These are phyloP conservation scores for Aspergillus wentii DNA, from an alignment of 495 filamentous ascomycete species.

Conservation along the genomic window DNA sequence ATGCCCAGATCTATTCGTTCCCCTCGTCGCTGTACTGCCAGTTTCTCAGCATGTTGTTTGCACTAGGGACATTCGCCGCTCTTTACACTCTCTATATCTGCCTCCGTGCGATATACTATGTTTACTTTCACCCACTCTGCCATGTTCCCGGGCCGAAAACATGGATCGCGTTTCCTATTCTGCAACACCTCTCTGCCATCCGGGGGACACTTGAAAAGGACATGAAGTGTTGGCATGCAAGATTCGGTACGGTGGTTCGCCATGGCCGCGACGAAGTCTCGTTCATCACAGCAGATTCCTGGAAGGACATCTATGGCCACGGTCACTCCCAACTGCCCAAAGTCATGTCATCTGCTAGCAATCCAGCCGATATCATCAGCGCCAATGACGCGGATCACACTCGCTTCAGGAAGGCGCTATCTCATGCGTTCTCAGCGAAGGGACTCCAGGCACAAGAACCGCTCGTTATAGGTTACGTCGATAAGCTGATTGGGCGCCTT, in stretches of 20 bases:
- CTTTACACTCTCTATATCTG: background rate
- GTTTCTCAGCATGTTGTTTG: background rate
- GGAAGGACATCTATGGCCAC: constrained; percentile 27
- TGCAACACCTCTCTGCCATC: constrained; percentile 3
- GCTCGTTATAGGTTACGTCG: constrained; percentile 42
- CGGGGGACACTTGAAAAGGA: background rate
- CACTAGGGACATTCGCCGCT: background rate
- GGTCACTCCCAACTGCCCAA: constrained; percentile 1
- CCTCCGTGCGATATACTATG: background rate
- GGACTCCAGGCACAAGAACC: constrained; percentile 46
- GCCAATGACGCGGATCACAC: constrained; percentile 20
- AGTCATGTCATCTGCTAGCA: background rate
- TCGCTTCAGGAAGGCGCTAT: constrained; percentile 24
- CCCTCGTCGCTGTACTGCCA: too few species aligned
- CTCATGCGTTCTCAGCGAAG: constrained; percentile 48
- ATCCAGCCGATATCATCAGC: constrained; percentile 8
- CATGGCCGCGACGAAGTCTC: constrained; percentile 47
- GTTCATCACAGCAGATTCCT: constrained; percentile 45
- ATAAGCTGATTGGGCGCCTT: constrained; percentile 41
- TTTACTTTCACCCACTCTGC: constrained; percentile 1
- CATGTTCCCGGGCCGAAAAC: constrained; percentile 6
- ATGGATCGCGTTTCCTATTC: constrained; percentile 4
- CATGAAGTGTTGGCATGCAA: background rate
- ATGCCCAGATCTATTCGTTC: too few species aligned
- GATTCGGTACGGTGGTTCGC: constrained; percentile 39